Conservation (phyloP, 176 grass and related monocot species). For the Puccinellia tenuiflora region DNA sequence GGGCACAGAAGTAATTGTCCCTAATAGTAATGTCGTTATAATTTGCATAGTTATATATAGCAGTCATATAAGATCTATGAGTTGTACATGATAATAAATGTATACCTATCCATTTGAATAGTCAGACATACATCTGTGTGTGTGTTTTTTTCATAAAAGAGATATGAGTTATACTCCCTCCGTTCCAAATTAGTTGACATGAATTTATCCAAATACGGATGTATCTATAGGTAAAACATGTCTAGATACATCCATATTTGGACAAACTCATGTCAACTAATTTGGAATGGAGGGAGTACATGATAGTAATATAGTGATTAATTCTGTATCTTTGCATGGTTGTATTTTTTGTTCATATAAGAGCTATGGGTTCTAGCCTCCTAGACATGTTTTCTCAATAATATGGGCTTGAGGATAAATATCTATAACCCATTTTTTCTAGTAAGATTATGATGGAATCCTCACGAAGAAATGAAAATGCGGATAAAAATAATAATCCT, state of each 20-base stretch:
- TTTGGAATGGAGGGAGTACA: too few species aligned
- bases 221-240: too few species aligned
- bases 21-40: not conserved
- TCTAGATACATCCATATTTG: too few species aligned
- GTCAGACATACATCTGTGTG: not conserved
- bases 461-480: too few species aligned
- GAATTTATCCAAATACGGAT: too few species aligned
- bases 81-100: not conserved
- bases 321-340: not conserved
- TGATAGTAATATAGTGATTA: not conserved
- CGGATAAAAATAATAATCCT: too few species aligned
- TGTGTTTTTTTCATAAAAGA: not conserved
- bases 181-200: too few species aligned
- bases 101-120: not conserved
- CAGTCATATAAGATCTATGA: not conserved
- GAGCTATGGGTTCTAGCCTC: not conserved
- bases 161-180: not conserved
- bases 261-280: too few species aligned
- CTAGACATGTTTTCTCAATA: not conserved
- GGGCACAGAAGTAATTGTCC: too few species aligned
- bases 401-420: not conserved
- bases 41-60: not conserved
- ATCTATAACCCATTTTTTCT: too few species aligned
- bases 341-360: not conserved
- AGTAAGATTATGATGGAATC: not conserved